Conservation (phyloP, 2,329 filamentous ascomycete species). For the Ceratocystis diversiconidia region DNA sequence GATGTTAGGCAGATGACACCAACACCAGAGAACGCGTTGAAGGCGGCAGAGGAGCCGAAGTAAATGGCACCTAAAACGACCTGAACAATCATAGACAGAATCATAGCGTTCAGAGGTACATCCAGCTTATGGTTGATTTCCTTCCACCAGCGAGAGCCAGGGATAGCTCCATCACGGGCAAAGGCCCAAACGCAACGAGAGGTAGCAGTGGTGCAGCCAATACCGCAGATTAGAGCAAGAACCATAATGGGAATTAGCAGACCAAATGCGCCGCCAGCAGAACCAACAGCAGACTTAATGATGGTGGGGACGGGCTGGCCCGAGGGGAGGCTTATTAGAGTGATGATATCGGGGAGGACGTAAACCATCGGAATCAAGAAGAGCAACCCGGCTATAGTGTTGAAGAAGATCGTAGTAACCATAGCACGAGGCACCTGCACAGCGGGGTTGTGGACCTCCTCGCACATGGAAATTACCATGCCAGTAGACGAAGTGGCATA, state of each 20-base stretch:
- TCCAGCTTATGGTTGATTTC: constrained; percentile 47
- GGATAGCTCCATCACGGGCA: constrained; percentile 55
- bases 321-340: constrained; percentile 38
- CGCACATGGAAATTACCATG: constrained; percentile 71
- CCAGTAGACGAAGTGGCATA: constrained; percentile 64
- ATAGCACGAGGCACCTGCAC: constrained; percentile 60
- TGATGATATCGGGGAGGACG: constrained; percentile 48
- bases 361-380: constrained; percentile 57
- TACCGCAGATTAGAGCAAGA: constrained; percentile 51
- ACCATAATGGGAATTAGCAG: constrained; percentile 52
- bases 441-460: constrained; percentile 52
- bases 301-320: constrained; percentile 52
- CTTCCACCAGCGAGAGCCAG: constrained; percentile 47
- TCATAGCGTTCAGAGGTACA: constrained; percentile 57
- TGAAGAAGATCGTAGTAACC: constrained; percentile 52
- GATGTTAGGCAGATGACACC: constrained; percentile 56
- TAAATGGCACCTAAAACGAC: constrained; percentile 52
- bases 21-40: constrained; percentile 57
- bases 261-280: constrained; percentile 45
- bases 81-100: constrained; percentile 53
- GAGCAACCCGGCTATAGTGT: constrained; percentile 50
- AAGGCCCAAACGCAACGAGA: constrained; percentile 58
- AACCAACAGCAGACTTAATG: constrained; percentile 47
- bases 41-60: constrained; percentile 54
- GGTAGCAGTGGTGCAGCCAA: constrained; percentile 54